These are phyloP conservation scores for Trichosporon coremiiforme DNA, from an alignment of 1,284 basidiomycete species.

Conservation along the genomic window DNA sequence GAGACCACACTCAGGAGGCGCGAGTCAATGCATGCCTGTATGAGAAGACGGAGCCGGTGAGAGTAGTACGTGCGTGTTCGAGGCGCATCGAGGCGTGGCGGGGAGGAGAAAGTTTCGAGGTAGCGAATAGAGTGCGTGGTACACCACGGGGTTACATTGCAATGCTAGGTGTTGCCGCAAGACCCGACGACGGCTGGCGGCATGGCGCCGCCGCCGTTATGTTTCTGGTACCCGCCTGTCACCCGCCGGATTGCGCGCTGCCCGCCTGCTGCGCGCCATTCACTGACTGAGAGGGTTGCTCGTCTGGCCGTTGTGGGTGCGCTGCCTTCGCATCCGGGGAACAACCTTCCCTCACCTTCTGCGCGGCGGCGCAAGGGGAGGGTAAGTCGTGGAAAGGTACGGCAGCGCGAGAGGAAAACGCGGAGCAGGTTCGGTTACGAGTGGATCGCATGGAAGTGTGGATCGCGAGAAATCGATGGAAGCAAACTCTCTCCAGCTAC, in stretches of 20 bases:
- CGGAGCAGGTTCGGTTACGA: not conserved
- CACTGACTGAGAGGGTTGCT: not conserved
- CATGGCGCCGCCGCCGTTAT: constrained; percentile 13
- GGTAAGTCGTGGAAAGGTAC: not conserved
- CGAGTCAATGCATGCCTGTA: not conserved
- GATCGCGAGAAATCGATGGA: constrained; percentile 9
- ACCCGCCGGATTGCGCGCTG: constrained; percentile 1
- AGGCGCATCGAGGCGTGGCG: constrained; percentile 5
- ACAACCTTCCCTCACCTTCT: not conserved
- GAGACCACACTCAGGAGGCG: not conserved
- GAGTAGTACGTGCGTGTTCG: not conserved
- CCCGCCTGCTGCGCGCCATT: constrained; percentile 7
- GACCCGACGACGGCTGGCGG: constrained; percentile 15
- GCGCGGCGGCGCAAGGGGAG: not conserved
- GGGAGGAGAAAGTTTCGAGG: constrained; percentile 10
- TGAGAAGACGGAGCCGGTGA: not conserved
- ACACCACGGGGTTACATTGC: constrained; percentile 1
- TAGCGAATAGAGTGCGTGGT: constrained; percentile 14
- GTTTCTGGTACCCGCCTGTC: constrained; percentile 6
- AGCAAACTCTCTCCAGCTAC: constrained; percentile 1
- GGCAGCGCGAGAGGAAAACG: not conserved
- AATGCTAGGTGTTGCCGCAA: not conserved
- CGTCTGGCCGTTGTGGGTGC: not conserved
- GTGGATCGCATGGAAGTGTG: not conserved
- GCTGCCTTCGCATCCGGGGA: not conserved